Percentiles rank a stretch among this genome's conserved stretches.
Evolutionary conservation across 768 basidiomycete genomes (phyloP).

Genomic region (Leccinum arenicola): DNA sequence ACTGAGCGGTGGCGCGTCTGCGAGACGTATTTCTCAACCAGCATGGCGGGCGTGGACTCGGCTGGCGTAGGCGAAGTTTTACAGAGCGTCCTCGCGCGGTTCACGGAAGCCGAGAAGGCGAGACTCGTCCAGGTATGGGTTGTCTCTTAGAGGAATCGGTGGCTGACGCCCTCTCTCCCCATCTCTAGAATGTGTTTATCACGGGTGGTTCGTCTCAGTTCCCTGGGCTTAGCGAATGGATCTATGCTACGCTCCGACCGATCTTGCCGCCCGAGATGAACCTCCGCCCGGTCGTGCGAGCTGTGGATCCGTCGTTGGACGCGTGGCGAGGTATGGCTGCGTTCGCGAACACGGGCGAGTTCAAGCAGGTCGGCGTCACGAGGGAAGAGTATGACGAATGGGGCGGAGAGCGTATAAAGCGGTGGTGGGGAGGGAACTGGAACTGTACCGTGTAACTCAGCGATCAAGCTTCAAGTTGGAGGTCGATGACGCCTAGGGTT

Average conservation of each 20-base stretch:
- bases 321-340: slow-evolving; percentile 94
- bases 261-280: slow-evolving; percentile 81
- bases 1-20: slow-evolving; percentile 88
- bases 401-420: slow-evolving; percentile 82
- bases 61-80: slow-evolving; percentile 93
- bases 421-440: slow-evolving; percentile 95
- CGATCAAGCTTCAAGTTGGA: neutral
- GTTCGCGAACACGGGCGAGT: slow-evolving; percentile 58
- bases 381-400: slow-evolving; percentile 85
- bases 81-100: slow-evolving; percentile 76
- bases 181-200: slow-evolving; percentile 78
- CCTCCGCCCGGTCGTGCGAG: slow-evolving; percentile 54
- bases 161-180: neutral
- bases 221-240: slow-evolving; percentile 62
- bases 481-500: too few relatives aligned
- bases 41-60: slow-evolving; percentile 92
- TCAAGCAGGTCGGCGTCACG: slow-evolving; percentile 57
- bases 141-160: too few relatives aligned
- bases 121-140: slow-evolving; percentile 69
- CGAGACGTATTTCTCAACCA: slow-evolving; percentile 90
- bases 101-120: slow-evolving; percentile 62
- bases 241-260: slow-evolving; percentile 76
- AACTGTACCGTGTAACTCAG: slow-evolving; percentile 35
- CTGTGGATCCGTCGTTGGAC: slow-evolving; percentile 66
- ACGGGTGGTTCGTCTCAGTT: slow-evolving; percentile 81